Evolutionary conservation across 345 rosid genomes (phyloP).

Genomic region (Cochlearia excelsa): DNA sequence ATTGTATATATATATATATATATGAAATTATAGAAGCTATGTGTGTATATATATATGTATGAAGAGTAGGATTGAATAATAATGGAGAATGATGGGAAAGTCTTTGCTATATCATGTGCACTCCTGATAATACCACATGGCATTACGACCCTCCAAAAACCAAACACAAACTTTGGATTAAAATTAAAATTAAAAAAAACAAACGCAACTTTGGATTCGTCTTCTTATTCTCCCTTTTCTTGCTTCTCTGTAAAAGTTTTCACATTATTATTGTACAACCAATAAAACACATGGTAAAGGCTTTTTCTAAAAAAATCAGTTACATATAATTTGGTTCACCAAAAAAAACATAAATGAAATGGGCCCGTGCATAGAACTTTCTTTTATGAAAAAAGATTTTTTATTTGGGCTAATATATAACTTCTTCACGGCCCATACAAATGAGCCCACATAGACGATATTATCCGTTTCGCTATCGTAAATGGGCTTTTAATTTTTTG

Average conservation of each 20-base stretch:
- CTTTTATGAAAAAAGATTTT: no score
- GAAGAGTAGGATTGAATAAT: constrained; percentile 12
- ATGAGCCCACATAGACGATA: no score
- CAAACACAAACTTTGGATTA: constrained; percentile 11
- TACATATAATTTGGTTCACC: not conserved
- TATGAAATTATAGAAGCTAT: not conserved
- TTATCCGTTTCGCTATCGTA: no score
- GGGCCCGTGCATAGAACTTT: no score
- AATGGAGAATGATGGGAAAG: constrained; percentile 32
- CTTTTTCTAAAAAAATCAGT: not conserved
- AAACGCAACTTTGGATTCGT: constrained; percentile 21
- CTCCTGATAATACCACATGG: constrained; percentile 27
- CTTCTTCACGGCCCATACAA: no score
- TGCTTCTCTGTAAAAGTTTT: constrained; percentile 30
- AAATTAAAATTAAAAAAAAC: not conserved
- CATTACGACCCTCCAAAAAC: constrained; percentile 30
- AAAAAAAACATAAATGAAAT: no score
- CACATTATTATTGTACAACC: constrained; percentile 25
- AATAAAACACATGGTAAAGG: constrained; percentile 16
- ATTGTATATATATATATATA: not conserved
- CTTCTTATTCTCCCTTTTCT: constrained; percentile 21
- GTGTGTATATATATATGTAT: not conserved
- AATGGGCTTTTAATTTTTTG: no score
- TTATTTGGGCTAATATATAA: no score
- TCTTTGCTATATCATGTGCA: constrained; percentile 31